Percentiles rank a stretch among this genome's conserved stretches.
Conservation (phyloP, 2,329 filamentous ascomycete genomes). For the Pseudocercospora vitis region DNA sequence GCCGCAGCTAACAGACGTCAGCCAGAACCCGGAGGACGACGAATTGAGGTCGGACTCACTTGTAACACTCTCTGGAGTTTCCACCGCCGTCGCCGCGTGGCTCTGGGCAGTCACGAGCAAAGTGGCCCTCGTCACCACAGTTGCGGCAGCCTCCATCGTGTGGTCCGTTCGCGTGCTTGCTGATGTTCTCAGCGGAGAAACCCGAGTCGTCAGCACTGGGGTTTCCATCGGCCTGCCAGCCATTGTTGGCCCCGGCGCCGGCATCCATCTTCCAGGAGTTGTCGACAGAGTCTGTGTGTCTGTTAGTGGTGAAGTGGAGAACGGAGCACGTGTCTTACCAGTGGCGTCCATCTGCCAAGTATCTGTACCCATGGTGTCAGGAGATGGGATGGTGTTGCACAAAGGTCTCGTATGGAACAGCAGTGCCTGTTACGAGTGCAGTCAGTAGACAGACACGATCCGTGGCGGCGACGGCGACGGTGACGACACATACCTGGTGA, state of each 20-base stretch:
- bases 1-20: slow-evolving; percentile 14
- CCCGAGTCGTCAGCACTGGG: slow-evolving; percentile 16
- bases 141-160: slow-evolving; percentile 42
- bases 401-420: too few relatives aligned
- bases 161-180: slow-evolving; percentile 33
- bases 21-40: slow-evolving; percentile 36
- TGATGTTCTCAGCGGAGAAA: slow-evolving; percentile 30
- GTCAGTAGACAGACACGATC: not conserved
- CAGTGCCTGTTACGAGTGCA: not conserved
- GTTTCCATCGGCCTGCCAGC: slow-evolving; percentile 18
- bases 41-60: slow-evolving; percentile 41
- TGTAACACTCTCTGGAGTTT: slow-evolving; percentile 56
- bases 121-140: slow-evolving; percentile 47
- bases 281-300: slow-evolving; percentile 15
- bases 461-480: slow-evolving; percentile 1
- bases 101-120: slow-evolving; percentile 50
- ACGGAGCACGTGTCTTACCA: slow-evolving; percentile 16
- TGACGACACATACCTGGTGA: not conserved
- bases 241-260: slow-evolving; percentile 12
- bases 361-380: slow-evolving; percentile 21
- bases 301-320: slow-evolving; percentile 12
- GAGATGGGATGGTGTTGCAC: slow-evolving; percentile 3
- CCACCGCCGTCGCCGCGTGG: slow-evolving; percentile 35
- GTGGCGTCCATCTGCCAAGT: slow-evolving; percentile 30
- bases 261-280: slow-evolving; percentile 28